Evolutionary conservation across 78 protist species (phyloP).

Genomic region (Dictyostelium brefeldianum): DNA sequence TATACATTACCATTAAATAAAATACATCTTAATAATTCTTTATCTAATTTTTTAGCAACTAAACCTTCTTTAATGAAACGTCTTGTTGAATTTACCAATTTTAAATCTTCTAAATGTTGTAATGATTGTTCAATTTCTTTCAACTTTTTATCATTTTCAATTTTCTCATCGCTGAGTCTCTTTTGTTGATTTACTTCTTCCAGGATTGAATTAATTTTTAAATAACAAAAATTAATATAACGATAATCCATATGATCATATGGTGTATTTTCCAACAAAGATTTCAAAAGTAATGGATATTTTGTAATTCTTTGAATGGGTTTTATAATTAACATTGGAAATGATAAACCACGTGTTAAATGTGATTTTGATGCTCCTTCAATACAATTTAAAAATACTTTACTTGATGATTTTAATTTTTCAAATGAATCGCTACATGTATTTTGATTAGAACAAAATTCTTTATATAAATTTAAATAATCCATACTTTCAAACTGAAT

Average conservation of each 20-base stretch:
- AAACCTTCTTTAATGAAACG: conserved; percentile 51
- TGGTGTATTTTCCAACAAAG: conserved; percentile 60
- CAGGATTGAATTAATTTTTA: conserved; percentile 29
- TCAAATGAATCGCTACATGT: conserved; percentile 53
- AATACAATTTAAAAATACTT: conserved; percentile 37
- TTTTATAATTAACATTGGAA: conserved; percentile 63
- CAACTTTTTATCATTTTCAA: conserved; percentile 34
- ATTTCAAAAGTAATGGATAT: conserved; percentile 60
- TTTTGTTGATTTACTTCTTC: conserved; percentile 60
- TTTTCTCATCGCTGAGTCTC: conserved; percentile 33
- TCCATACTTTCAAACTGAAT: conserved; percentile 52
- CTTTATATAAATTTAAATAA: conserved; percentile 47
- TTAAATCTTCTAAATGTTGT: conserved; percentile 28
- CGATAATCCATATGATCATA: conserved; percentile 34
- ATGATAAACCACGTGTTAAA: conserved; percentile 55
- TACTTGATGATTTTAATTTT: conserved; percentile 20
- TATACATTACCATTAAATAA: conserved; percentile 51
- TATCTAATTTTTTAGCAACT: conserved; percentile 41
- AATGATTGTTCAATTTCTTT: conserved; percentile 46
- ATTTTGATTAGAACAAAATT: conserved; percentile 44
- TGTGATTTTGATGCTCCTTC: conserved; percentile 40
- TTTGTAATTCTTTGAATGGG: conserved; percentile 72
- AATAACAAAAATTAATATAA: neutral
- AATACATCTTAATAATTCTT: conserved; percentile 53
- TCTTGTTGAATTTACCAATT: conserved; percentile 8